Evolutionary conservation across 148 eudicot genomes (phyloP), one percentile per base, ranked within the genome.

Genomic region (Hydrangea macrophylla): DNA sequence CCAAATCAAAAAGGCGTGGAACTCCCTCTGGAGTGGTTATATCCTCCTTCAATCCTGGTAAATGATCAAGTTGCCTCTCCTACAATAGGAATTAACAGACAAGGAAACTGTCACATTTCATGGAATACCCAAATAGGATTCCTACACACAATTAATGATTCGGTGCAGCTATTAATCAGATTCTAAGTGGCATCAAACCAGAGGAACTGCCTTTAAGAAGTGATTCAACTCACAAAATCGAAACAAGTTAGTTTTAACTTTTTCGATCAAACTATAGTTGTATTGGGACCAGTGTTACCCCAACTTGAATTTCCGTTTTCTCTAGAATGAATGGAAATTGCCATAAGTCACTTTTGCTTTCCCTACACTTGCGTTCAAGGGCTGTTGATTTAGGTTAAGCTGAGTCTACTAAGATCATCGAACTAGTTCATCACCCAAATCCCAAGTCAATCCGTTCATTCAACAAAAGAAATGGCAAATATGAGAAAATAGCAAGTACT

Each of bases 1-100:
- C 75, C 75, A 95, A 78, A 73, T 95, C 99, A 76, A 85, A 95
- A 32, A 95, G 93, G 51, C 99, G 92, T 45, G 88, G 93, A 75
- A 89, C 97, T 55, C 92, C 88, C 74, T 87, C 97, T 56, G 97
- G 97, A 17, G 99, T 77, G 65, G 69, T 76, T 40, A 87, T 84
- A 80, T 79, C 86, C 79, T 83, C 88, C 80, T 76, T 88, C 66
- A 95, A 37, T 70, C 83, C 85, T 63, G 82, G 75, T 24, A 70
- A 37, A 72, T 89, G 88, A 62, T 85, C 58, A 70, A 78, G 74
- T 81, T 95, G 99, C 74, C 91, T 95, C 79, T 91, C 99, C 99
- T 95, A 84, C 88, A 79, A 74, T 39, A 24, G 7, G 17, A 69
- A 72, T 27, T 26, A 65, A 48, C 40, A 59, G 53, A 35, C 2